These are phyloP conservation scores for Diversispora eburnea DNA, from an alignment of 192 early-diverging fungal genomes.

Conservation along the genomic window DNA sequence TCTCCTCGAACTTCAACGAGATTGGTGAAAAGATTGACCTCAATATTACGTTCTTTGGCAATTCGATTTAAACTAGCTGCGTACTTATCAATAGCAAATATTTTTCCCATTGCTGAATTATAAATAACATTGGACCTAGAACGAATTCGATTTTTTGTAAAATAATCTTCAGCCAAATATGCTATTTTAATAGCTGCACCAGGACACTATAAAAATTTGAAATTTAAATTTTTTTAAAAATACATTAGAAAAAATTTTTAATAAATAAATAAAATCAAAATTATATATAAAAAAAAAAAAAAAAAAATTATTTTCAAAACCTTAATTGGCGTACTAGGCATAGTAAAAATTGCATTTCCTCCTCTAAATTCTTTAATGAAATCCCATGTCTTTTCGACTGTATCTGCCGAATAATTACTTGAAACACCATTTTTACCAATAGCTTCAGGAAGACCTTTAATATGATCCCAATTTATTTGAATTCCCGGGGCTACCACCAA, in stretches of 20 bases:
- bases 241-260: background rate
- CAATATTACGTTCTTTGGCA: conserved; percentile 62
- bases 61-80: conserved; percentile 65
- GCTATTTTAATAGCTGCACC: conserved; percentile 87
- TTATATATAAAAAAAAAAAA: background rate
- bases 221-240: too few relatives aligned
- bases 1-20: conserved; percentile 64
- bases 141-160: conserved; percentile 68
- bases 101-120: conserved; percentile 78
- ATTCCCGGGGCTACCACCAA: conserved; percentile 78
- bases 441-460: conserved; percentile 69
- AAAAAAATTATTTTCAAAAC: conserved; percentile 17
- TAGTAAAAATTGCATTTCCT: conserved; percentile 83
- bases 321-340: conserved; percentile 83
- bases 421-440: conserved; percentile 81
- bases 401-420: conserved; percentile 73
- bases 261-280: background rate
- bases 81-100: conserved; percentile 85
- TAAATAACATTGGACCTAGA: conserved; percentile 67
- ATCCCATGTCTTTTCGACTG: conserved; percentile 70
- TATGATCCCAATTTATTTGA: conserved; percentile 68
- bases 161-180: conserved; percentile 80
- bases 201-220: conserved; percentile 62
- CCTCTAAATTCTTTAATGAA: conserved; percentile 68
- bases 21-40: conserved; percentile 68